Evolutionary conservation across 2,329 filamentous ascomycete genomes (phyloP), one percentile per base, ranked within the genome.

Genomic region (Sporothrix dimorphospora): DNA sequence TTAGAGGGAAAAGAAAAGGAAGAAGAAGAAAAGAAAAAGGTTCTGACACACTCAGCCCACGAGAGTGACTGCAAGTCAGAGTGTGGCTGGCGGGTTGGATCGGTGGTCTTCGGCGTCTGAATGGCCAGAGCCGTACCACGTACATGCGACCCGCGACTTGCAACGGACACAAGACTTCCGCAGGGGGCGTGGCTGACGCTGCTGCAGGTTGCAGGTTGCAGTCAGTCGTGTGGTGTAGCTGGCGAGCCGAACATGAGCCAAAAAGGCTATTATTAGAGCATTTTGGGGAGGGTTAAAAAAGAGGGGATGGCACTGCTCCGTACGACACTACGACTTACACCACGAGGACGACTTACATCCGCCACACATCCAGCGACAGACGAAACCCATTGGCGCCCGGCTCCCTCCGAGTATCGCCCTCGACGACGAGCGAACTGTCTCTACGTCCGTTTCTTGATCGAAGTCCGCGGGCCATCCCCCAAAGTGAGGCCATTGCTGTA

Each of bases 251-350:
- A 59, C 30, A 8, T 40, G 57, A 40, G 57, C 57, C 30, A 14
- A 67, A 65, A 38, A 67, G 30, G 47, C 53, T 68, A 68, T 68
- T 53, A 68, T 38, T 68, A 68, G 65, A 63, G 57, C 57, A 42
- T 12, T 16, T 27, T n/a, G 38, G 38, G 45, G 21, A 11, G 14
- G 19, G 16, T 38, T 3, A 16, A 42, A 61, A 45, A 63, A 63
- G 59, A 63, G 59, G 34, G n/a, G 38, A 63, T 38, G 59, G 19
- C 21, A 42, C 16, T 63, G n/a, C n/a, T n/a, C n/a, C n/a, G n/a
- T n/a, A 21, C 59, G 4, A 63, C 59, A 59, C 30, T 53, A 38
- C 30, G 34, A 42, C 12, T 11, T 47, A 47, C 19, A 9, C 16
- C 19, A 49, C 45, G 45, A 49, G 16, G n/a, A 24, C 59, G 11